These are phyloP conservation scores for Fusarium chlamydosporum DNA, from an alignment of 2,329 filamentous ascomycete species.

Conservation along the genomic window DNA sequence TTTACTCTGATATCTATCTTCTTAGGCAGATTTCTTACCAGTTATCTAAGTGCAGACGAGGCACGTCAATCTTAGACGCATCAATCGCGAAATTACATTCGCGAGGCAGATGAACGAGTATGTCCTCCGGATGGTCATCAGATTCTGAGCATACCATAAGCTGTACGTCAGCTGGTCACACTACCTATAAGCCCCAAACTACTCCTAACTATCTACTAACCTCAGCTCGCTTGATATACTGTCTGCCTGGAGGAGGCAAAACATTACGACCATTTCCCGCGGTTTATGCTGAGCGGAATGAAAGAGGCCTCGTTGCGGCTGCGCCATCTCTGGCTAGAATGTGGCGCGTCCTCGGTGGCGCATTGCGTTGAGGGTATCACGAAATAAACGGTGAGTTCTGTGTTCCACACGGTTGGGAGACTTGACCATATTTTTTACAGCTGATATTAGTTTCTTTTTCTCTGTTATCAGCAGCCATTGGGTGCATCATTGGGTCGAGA, in stretches of 20 bases:
- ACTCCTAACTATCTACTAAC: background rate
- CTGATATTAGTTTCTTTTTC: too few relatives aligned
- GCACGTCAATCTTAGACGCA: too few relatives aligned
- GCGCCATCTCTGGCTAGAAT: background rate
- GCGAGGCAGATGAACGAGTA: background rate
- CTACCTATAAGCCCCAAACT: background rate
- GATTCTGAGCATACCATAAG: background rate
- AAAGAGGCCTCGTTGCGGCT: conserved; percentile 6
- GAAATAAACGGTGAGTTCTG: background rate
- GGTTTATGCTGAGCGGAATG: background rate
- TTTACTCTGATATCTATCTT: background rate
- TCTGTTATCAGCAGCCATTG: too few relatives aligned
- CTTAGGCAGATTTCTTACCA: rapidly evolving
- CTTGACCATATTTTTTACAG: background rate
- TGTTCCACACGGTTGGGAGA: background rate
- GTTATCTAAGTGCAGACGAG: too few relatives aligned
- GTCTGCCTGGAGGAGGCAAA: background rate
- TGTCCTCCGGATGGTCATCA: background rate
- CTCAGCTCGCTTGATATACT: background rate
- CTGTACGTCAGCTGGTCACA: background rate
- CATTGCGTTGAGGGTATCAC: conserved; percentile 1
- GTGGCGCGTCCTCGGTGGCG: conserved; percentile 5
- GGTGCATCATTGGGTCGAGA: background rate
- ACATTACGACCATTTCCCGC: background rate
- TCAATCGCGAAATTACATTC: background rate